These are phyloP conservation scores for Codiaeum variegatum DNA, from an alignment of 441 rosid species.

Conservation along the genomic window DNA sequence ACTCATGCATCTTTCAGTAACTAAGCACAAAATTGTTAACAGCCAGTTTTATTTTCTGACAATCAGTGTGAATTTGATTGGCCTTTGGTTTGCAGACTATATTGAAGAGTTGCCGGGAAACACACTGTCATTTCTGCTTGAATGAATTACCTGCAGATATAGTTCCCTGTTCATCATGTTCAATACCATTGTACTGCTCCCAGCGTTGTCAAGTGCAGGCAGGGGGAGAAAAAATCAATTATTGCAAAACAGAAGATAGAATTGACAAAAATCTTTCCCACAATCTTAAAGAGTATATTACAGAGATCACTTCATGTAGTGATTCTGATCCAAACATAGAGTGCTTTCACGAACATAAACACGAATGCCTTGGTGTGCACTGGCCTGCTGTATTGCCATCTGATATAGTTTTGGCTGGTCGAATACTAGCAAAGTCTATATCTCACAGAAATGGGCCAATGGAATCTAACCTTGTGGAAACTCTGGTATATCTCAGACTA, in stretches of 20 bases:
- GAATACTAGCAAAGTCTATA: conserved; percentile 51
- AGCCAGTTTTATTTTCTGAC: conserved; percentile 4
- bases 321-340: conserved; percentile 26
- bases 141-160: conserved; percentile 64
- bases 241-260: conserved; percentile 24
- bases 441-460: conserved; percentile 31
- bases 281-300: conserved; percentile 40
- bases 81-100: conserved; percentile 41
- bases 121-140: conserved; percentile 85
- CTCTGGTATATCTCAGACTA: conserved; percentile 38
- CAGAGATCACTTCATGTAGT: conserved; percentile 29
- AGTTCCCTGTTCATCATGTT: conserved; percentile 70
- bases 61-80: conserved; percentile 13
- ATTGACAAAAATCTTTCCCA: conserved; percentile 24
- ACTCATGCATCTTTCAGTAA: not conserved
- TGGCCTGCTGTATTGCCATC: conserved; percentile 79
- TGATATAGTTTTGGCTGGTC: conserved; percentile 76
- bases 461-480: conserved; percentile 31
- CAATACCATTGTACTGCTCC: conserved; percentile 75
- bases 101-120: conserved; percentile 58
- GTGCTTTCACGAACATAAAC: conserved; percentile 65
- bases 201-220: conserved; percentile 58
- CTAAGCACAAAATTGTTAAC: not conserved
- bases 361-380: conserved; percentile 74
- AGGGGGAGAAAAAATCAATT: conserved; percentile 38